Conservation (phyloP, 768 basidiomycete genomes). For the Rhodosporidiobolus sp. region DNA sequence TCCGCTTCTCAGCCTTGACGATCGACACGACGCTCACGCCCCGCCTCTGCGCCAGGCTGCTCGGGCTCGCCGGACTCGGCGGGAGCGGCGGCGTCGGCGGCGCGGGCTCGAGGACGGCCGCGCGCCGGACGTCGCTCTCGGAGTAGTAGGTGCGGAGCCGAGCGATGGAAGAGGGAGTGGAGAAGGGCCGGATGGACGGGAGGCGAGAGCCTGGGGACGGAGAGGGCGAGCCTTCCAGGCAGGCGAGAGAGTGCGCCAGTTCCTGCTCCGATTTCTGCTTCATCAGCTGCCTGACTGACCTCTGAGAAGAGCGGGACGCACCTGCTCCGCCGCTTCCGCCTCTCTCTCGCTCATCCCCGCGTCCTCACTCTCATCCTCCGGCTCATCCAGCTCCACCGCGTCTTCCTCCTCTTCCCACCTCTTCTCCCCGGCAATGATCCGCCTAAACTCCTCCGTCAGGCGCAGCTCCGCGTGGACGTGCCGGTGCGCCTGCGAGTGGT, state of each 20-base stretch:
- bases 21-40: neutral
- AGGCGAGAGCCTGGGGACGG: neutral
- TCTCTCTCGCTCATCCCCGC: neutral
- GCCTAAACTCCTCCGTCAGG: neutral
- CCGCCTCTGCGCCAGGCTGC: neutral
- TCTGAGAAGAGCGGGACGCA: neutral
- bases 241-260: neutral
- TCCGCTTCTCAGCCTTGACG: neutral
- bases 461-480: neutral
- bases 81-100: neutral
- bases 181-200: neutral
- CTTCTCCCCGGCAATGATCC: neutral
- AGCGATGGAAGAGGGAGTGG: neutral
- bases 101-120: neutral
- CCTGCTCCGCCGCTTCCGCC: neutral
- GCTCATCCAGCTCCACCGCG: neutral
- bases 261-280: conserved; percentile 1
- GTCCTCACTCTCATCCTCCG: neutral
- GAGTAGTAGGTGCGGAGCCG: neutral
- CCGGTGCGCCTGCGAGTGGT: neutral
- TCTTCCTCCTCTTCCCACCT: neutral
- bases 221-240: neutral
- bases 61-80: no score
- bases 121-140: neutral
- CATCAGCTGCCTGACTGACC: conserved; percentile 1